These are phyloP conservation scores for Penicillium cataractarum DNA, from an alignment of 495 filamentous ascomycete species.

Conservation along the genomic window DNA sequence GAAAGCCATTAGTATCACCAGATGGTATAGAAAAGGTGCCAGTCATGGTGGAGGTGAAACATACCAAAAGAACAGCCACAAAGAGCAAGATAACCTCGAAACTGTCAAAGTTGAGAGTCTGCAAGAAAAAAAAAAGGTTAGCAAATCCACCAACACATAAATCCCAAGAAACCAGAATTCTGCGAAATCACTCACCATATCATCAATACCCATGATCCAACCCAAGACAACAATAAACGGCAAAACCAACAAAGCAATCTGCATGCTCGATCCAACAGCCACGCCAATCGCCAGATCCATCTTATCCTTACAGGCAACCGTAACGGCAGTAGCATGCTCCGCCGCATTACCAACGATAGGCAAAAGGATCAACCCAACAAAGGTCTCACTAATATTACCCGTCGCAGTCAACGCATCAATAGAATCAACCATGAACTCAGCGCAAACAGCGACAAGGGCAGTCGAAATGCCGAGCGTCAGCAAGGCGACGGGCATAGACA, in stretches of 20 bases:
- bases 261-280: slow-evolving; percentile 83
- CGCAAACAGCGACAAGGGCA: slow-evolving; percentile 81
- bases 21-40: neutral
- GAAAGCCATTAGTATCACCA: neutral
- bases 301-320: slow-evolving; percentile 85
- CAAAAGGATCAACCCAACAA: slow-evolving; percentile 81
- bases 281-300: slow-evolving; percentile 89
- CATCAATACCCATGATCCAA: slow-evolving; percentile 66
- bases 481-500: slow-evolving; percentile 70
- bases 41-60: slow-evolving; percentile 6
- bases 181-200: slow-evolving; percentile 40
- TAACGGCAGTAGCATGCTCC: slow-evolving; percentile 86
- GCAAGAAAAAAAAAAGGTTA: neutral
- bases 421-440: slow-evolving; percentile 84
- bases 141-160: neutral
- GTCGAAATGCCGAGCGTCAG: slow-evolving; percentile 72
- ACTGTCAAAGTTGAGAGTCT: slow-evolving; percentile 79
- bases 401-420: slow-evolving; percentile 69
- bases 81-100: slow-evolving; percentile 84
- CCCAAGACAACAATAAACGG: slow-evolving; percentile 79
- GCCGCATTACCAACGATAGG: slow-evolving; percentile 92
- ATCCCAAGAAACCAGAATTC: too few relatives aligned
- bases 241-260: slow-evolving; percentile 80
- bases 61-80: slow-evolving; percentile 66
- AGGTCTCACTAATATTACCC: slow-evolving; percentile 66